Base-by-base conservation (phyloP, 306 rosid species). In the Begonia fuchsioides region DNA sequence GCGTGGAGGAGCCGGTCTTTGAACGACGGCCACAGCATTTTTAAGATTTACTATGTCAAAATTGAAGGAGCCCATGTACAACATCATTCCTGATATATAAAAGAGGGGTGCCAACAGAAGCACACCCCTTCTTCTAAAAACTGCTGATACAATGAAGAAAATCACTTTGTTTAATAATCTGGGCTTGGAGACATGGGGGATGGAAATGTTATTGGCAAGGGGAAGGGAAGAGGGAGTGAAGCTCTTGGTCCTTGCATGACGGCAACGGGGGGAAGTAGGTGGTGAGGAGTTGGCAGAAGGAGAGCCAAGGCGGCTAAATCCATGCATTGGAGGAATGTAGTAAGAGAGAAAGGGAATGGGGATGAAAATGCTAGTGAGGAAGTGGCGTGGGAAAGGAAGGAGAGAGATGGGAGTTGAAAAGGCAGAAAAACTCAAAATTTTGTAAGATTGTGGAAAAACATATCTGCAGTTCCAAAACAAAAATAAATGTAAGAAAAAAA, bases 31-130 rank as follows among this genome's bases (percentile, higher is more conserved):
- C 15, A 82, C 77, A 17, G 73, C 71, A 47, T 75, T 69, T 43
- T 70, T 82, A 38, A 86, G 62, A 48, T 70, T 66, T 13, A 78
- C 76, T 38, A 72, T 72, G 51, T 90, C 93, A 47, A 90, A 90
- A 61, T 66, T 79, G 58, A 90, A 62, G 1, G 95, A 68, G 17
- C 90, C 90, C 97, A 90, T 90, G 49, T 81, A 90, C 77, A 90
- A 41, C 47, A 90, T 46, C 95, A 90, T 90, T 15, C 83, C 93
- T 1, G 92, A 68, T 56, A 90, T 81, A 65, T 90, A 90, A 76
- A 90, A 56, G 50, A 90, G 46, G 0, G 97, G 97, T 13, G 97
- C 95, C 18, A 84, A 82, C 46, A 90, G 54, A 16, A 90, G 90
- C 70, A 90, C 54, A 46, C 94, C 97, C 40, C 86, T 63, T 54